Evolutionary conservation across 163 green algal species (phyloP), one percentile per base, ranked within the genome.

Genomic region (Chlorella variabilis): DNA sequence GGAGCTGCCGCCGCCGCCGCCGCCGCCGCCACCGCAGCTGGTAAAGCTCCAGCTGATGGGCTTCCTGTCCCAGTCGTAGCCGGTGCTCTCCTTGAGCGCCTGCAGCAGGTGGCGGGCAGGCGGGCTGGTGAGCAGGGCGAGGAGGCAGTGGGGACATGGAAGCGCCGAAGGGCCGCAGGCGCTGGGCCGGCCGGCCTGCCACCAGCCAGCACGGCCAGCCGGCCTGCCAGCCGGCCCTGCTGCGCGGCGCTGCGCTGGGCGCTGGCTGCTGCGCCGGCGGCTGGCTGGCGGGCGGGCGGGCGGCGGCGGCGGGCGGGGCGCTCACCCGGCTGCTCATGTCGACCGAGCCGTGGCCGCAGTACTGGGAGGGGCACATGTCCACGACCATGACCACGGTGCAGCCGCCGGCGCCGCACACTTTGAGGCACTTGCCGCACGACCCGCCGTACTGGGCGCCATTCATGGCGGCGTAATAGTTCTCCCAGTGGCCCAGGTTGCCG

Each of bases 11-110:
- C 68, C 39, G 68, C 41, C 17, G 69, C 45, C 48, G 45, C 11
- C 20, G 33, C 59, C 59, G 29, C 59, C 59, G 45, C 69, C 31
- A 33, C 69, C 17, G 69, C 45, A 63, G 29, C 15, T 33, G 18
- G 4, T 27, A 15, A 41, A 62, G 29, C 13, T 48, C 70, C 70
- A 77, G 48, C 4, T 36, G 34, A 78, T 42, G 34, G 34, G 51
- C 51, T 78, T 78, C 51, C 71, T 51, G 71, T 78, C 71, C 71
- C 71, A 78, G 54, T 7, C 29, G 51, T 78, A 69, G 21, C 70
- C 70, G 20, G 70, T 77, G 48, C 20, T 15, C 33, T 48, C 27
- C 48, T 51, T 66, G 5, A 77, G 70, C 17, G 49, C 54, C 51
- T 78, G 51, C 51, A 68, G 5, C 17, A 25, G 38, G 66, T 15